Evolutionary conservation across 2,329 filamentous ascomycete genomes (phyloP), one percentile per base, ranked within the genome.

Genomic region (Aureobasidium uvarum): DNA sequence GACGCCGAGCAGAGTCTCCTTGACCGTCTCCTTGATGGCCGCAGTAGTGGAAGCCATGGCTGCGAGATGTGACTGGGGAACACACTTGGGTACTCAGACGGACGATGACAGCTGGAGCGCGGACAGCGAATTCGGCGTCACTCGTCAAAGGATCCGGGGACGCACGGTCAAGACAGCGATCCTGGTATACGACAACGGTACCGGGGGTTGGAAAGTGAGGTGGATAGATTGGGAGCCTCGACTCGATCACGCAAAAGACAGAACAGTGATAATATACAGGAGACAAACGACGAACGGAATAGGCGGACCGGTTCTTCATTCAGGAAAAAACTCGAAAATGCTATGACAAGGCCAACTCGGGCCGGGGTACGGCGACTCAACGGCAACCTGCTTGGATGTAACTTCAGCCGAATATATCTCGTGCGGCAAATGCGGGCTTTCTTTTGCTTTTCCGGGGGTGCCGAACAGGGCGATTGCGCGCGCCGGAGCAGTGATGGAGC

Each of bases 11-110:
- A 96, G 83, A 71, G 85, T 70, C 73, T 81, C 80, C 70, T 78
- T 77, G 68, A 81, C 78, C 72, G 77, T 86, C 81, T 93, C 91
- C 81, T 92, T 96, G 76, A 96, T 86, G 68, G 84, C 68, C 31
- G 73, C 71, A 72, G 76, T 76, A 69, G 71, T 72, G 43, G 63
- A 50, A 45, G 60, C 60, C 60, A 63, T 63, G 48, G 13, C 38
- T 54, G 18, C 20, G n/a, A n/a, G 36, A 33, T 33, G 60, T 62
- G 45, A 31, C 8, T 28, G 28, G 33, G 13, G 25, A 50, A 48
- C 11, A 36, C 48, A 48, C 25, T 54, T 20, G 16, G 48, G 33
- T 43, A 52, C 18, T 33, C 48, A 54, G 38, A 43, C 23, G 25
- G 56, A 62, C 33, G 33, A 54, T 63, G 60, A 54, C 46, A 52